Evolutionary conservation across 257 asterid species (phyloP), one percentile per base, ranked within the genome.

Genomic region (Osmanthus fragrans): DNA sequence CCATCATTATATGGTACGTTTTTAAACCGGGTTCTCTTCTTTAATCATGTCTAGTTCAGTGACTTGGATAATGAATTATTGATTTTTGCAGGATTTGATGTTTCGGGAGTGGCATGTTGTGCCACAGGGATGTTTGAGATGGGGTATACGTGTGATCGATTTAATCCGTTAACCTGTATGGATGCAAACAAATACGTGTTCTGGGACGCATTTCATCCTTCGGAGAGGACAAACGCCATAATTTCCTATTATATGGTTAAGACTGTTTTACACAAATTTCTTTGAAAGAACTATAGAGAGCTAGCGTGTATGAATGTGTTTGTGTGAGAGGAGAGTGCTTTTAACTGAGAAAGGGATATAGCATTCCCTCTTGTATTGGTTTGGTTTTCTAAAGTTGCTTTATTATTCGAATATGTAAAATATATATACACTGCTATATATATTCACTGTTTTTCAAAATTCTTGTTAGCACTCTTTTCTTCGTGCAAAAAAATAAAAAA

Each of bases 181-280:
- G 87, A 94, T 72, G 97, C 99, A 42, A 87, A 75, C 60, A 90
- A 89, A 34, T 92, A 87, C 27, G 93, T 90, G 19, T 94, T 94
- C 73, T 94, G 99, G 99, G 99, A 92, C 37, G 92, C 99, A 0
- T 91, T 94, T 73, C 99, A 94, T 77, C 97, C 96, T 0, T 80
- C 98, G 11, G 94, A 94, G 85, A 90, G 84, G 39, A 87, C 98
- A 3, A 84, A 89, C 73, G 63, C 75, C 60, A 73, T 92, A 19
- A 60, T 92, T 12, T 90, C 97, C 0, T 79, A 88, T 63, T 79
- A 86, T 80, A 82, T 92, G 11, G 77, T 90, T 42, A 85, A 80
- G 71, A 93, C 87, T 29, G 75, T 84, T 25, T 65, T 89, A 33
- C 51, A 32, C 77, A 85, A 83, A 74, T 89, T 90, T 77, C 75